A percentile compares a stretch with the other conserved stretches of the same genome.
phyloP scores from a whole-genome alignment of 2,329 filamentous ascomycete species.

The Aureobasidium subglaciale region DNA sequence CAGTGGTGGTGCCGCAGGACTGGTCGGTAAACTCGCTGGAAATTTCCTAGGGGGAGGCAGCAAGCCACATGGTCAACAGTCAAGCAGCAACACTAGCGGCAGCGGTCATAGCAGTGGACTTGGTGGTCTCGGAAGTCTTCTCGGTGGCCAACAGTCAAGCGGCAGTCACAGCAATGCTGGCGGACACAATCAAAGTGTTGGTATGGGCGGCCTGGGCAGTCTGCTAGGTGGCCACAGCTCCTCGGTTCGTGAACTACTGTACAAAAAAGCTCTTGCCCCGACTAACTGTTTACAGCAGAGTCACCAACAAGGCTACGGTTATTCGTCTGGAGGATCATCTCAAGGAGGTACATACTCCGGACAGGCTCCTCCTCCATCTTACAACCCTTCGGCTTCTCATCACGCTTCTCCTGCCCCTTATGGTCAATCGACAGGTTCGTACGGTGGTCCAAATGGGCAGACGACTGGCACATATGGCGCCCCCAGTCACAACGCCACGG shows the following conservation, averaged over 20 bases:
- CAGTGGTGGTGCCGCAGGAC: slow-evolving; percentile 18
- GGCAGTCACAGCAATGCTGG: slow-evolving; percentile 16
- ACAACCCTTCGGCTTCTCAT: slow-evolving; percentile 25
- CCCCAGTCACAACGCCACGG: slow-evolving; percentile 6
- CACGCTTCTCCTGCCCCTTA: slow-evolving; percentile 19
- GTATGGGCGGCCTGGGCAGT: slow-evolving; percentile 19
- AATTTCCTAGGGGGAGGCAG: slow-evolving; percentile 19
- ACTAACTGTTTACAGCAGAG: slow-evolving; percentile 11
- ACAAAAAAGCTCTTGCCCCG: neutral
- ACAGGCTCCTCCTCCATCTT: slow-evolving; percentile 29
- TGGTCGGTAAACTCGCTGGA: slow-evolving; percentile 21
- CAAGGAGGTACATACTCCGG: slow-evolving; percentile 30
- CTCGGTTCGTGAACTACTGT: slow-evolving; percentile 11
- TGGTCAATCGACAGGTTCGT: slow-evolving; percentile 20
- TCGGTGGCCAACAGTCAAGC: slow-evolving; percentile 17
- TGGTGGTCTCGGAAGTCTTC: slow-evolving; percentile 19
- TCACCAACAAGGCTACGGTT: slow-evolving; percentile 27
- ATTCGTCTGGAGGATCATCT: slow-evolving; percentile 25
- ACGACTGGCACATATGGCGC: slow-evolving; percentile 21
- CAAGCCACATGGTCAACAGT: slow-evolving; percentile 16
- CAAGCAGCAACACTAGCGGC: neutral
- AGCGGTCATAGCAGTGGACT: slow-evolving; percentile 18
- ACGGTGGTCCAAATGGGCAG: slow-evolving; percentile 18
- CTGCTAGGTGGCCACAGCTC: slow-evolving; percentile 19
- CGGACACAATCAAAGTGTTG: neutral